Evolutionary conservation across 345 rosid genomes (phyloP).

Genomic region (Salix exigua): DNA sequence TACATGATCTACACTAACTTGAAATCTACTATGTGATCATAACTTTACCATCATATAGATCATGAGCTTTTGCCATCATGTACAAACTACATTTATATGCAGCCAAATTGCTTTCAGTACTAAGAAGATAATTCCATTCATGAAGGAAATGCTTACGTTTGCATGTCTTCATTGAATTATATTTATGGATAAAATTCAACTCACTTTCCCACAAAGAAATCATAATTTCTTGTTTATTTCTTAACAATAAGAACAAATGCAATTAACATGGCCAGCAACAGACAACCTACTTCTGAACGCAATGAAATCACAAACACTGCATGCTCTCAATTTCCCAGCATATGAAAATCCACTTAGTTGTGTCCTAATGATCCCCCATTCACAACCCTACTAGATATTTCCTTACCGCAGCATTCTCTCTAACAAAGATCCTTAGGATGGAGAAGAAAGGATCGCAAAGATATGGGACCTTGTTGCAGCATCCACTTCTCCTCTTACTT

Average conservation of each 20-base stretch:
- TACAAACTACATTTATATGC: not conserved
- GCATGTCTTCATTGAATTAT: not conserved
- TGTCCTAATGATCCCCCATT: not conserved
- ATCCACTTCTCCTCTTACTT: slow-evolving; percentile 38
- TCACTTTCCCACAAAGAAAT: not conserved
- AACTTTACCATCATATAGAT: too few species aligned
- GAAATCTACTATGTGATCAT: too few species aligned
- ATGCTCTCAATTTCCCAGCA: not conserved
- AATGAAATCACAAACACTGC: not conserved
- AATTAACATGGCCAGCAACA: slow-evolving; percentile 17
- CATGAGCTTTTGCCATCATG: too few species aligned
- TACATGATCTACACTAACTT: too few species aligned
- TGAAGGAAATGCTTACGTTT: not conserved
- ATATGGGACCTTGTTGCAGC: slow-evolving; percentile 11
- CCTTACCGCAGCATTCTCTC: not conserved
- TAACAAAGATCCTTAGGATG: not conserved
- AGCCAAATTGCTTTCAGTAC: not conserved
- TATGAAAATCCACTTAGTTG: not conserved
- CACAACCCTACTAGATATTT: not conserved
- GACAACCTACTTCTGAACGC: slow-evolving; percentile 15
- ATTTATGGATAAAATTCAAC: not conserved
- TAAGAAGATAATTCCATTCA: not conserved
- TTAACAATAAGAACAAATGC: slow-evolving; percentile 9
- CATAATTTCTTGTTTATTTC: not conserved
- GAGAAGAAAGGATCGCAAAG: slow-evolving; percentile 13